A percentile compares a stretch with the other conserved stretches of the same genome.
Conservation (phyloP, 495 filamentous ascomycete genomes). For the Baudoinia panamericana region DNA sequence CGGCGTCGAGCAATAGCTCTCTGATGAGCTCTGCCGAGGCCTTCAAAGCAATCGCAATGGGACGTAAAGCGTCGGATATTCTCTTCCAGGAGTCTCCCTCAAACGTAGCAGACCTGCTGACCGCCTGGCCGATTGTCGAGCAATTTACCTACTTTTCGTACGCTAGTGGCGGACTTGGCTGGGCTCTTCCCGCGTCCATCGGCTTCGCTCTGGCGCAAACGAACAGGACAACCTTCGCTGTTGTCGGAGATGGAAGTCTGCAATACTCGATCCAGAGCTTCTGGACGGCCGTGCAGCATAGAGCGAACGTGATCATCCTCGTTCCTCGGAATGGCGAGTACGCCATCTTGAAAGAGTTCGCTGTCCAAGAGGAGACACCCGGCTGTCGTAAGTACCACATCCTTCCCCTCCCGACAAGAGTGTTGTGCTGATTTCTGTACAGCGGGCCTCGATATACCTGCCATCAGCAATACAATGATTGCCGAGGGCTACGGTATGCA, state of each 20-base stretch:
- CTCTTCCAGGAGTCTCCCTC: not conserved
- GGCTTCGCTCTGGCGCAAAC: not conserved
- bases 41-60: not conserved
- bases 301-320: not conserved
- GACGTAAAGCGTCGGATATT: not conserved
- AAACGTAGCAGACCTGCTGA: not conserved
- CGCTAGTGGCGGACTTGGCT: not conserved
- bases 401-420: too few species aligned
- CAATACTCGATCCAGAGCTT: not conserved
- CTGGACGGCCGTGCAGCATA: not conserved
- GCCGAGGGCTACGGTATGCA: too few species aligned
- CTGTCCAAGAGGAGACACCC: not conserved
- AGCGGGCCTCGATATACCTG: too few species aligned
- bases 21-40: not conserved
- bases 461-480: too few species aligned
- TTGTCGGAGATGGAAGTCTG: not conserved
- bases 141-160: not conserved
- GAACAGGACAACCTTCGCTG: not conserved
- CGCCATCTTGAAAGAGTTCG: not conserved
- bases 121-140: not conserved
- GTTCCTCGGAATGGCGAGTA: not conserved
- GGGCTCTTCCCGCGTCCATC: not conserved
- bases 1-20: not conserved
- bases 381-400: too few species aligned
- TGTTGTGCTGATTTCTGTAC: too few species aligned